Base-by-base conservation (phyloP, 1,284 basidiomycete species). In the Xerocomus alliaceus region DNA sequence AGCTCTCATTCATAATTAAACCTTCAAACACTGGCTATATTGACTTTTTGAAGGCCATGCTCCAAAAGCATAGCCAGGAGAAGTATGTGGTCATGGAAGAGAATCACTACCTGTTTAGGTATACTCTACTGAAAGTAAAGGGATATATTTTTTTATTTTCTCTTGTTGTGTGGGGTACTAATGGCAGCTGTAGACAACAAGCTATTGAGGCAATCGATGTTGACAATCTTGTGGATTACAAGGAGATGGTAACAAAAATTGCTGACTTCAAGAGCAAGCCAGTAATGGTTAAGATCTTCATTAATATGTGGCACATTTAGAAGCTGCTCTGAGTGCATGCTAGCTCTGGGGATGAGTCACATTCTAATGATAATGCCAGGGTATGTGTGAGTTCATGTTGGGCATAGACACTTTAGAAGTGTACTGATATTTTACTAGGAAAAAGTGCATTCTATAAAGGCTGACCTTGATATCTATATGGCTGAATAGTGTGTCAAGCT, bases 211-310 rank as follows among this genome's bases (percentile, higher is more conserved):
- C 34, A 6, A 62, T 59, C 18, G 32, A 62, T 15, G 56, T 69
- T 41, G 65, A 69, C 15, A 67, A 60, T 20, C 4, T 42, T 7
- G 45, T 50, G 6, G 58, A 70, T 26, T 70, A 61, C 56, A 17
- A 54, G 41, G 63, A 65, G 15, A 58, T 44, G 42, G 66, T 60
- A 9, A 44, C 31, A 11, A 58, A 65, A 28, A 58, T 70, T 5
- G 13, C 22, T 26, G 22, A 44, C n/a, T n/a, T n/a, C n/a, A n/a
- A n/a, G 17, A 26, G 42, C 12, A 44, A 44, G 42, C 42, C 42
- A 44, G 42, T 15, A 5, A 10, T 44, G 6, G 17, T 44, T 24
- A 44, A 44, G 26, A 44, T 44, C 24, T 24, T 44, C 26, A 24
- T 44, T 7, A 12, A 44, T 24, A 44, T 71, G 65, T 46, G n/a